phyloP scores from a whole-genome alignment of 345 rosid genomes.

The Bruguiera parviflora region DNA sequence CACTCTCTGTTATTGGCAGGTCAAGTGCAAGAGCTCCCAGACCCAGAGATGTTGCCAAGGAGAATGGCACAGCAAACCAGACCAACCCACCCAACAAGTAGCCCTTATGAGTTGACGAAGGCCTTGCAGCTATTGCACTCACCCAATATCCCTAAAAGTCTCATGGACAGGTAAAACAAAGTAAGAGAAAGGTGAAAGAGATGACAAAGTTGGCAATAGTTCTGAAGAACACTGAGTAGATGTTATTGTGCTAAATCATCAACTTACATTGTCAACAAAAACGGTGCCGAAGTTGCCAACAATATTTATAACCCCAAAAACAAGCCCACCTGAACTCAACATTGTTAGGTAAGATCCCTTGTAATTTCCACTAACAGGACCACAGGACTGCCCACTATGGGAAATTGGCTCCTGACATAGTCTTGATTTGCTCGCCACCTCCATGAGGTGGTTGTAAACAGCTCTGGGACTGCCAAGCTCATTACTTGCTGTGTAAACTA shows the following conservation, averaged over 20 bases:
- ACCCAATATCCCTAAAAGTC: conserved; percentile 82
- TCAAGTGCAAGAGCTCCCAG: conserved; percentile 91
- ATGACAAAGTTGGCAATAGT: background rate
- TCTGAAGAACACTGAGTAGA: background rate
- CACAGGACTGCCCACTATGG: conserved; percentile 69
- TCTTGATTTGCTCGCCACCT: conserved; percentile 63
- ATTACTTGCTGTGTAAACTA: conserved; percentile 73
- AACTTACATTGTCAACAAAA: conserved; percentile 83
- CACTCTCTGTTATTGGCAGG: conserved; percentile 60
- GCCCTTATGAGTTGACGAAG: conserved; percentile 90
- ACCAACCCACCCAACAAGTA: conserved; percentile 86
- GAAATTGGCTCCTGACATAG: conserved; percentile 66
- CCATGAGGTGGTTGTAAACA: conserved; percentile 45
- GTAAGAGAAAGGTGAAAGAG: background rate
- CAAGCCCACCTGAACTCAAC: conserved; percentile 89
- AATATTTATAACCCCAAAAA: conserved; percentile 84
- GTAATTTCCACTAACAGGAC: conserved; percentile 74
- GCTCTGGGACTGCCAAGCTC: conserved; percentile 80
- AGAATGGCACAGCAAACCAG: conserved; percentile 96
- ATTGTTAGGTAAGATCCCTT: conserved; percentile 76
- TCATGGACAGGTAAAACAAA: background rate
- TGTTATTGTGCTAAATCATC: background rate
- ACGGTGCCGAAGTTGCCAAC: conserved; percentile 92
- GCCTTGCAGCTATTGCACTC: conserved; percentile 94
- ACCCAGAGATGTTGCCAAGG: conserved; percentile 91